A percentile compares a stretch with the other conserved stretches of the same genome.
These are phyloP conservation scores for Floccularia luteovirens DNA, from an alignment of 768 basidiomycete species.

Conservation along the genomic window DNA sequence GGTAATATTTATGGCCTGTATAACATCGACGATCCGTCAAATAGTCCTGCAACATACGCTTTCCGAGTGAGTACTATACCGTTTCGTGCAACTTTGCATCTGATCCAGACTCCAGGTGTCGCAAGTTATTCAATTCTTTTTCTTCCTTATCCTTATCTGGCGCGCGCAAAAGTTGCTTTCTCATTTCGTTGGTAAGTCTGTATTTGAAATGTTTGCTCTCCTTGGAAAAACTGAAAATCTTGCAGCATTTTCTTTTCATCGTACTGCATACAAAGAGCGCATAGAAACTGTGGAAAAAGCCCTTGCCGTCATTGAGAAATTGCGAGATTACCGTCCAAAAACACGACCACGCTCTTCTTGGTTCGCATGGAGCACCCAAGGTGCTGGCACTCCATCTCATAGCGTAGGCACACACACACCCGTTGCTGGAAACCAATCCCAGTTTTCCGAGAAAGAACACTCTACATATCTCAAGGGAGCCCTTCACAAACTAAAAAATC, in stretches of 20 bases:
- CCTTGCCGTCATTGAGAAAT: slow-evolving; percentile 54
- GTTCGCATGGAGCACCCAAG: no score
- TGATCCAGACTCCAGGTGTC: slow-evolving; percentile 27
- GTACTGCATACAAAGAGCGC: slow-evolving; percentile 70
- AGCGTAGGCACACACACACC: slow-evolving; percentile 36
- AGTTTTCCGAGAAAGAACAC: slow-evolving; percentile 40
- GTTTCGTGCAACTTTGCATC: neutral
- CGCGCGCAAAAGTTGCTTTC: slow-evolving; percentile 62
- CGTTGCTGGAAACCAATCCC: slow-evolving; percentile 23
- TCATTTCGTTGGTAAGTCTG: slow-evolving; percentile 43
- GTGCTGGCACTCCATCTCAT: no score
- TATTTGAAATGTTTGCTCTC: neutral
- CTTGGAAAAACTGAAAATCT: neutral
- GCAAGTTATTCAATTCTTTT: slow-evolving; percentile 64
- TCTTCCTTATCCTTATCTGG: slow-evolving; percentile 64
- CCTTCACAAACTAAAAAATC: slow-evolving; percentile 11
- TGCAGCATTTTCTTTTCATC: slow-evolving; percentile 66
- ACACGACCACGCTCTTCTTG: slow-evolving; percentile 12
- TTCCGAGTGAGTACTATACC: slow-evolving; percentile 29
- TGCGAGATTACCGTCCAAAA: slow-evolving; percentile 59
- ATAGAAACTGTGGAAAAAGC: slow-evolving; percentile 47
- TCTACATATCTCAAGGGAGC: slow-evolving; percentile 25
- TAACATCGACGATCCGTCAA: slow-evolving; percentile 21
- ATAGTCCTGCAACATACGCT: slow-evolving; percentile 57
- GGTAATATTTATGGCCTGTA: slow-evolving; percentile 55